Evolutionary conservation across 306 rosid genomes (phyloP).

Genomic region (Rosa chinensis): DNA sequence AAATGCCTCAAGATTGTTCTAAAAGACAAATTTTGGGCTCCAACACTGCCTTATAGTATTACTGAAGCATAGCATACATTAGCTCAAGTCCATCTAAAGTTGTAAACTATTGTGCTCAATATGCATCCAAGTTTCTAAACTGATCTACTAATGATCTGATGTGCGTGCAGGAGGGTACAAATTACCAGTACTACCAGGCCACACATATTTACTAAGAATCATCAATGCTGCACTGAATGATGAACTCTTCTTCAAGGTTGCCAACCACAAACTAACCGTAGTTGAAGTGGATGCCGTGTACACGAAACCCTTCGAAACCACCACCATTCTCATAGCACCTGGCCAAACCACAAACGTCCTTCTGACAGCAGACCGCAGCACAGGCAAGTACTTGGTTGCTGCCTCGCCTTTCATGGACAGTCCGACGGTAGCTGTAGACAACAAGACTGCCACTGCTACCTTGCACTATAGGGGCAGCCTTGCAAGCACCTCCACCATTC

Average conservation of each 20-base stretch:
- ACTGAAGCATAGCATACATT: background rate
- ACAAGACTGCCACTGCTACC: constrained; percentile 63
- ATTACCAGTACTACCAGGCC: constrained; percentile 48
- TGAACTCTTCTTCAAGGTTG: constrained; percentile 80
- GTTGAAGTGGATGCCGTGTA: constrained; percentile 84
- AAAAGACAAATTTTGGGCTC: background rate
- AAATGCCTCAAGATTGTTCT: background rate
- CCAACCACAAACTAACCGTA: constrained; percentile 62
- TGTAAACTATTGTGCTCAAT: background rate
- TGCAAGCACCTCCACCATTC: constrained; percentile 40
- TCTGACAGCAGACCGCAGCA: constrained; percentile 36
- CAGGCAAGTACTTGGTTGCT: constrained; percentile 58
- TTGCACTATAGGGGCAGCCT: constrained; percentile 50
- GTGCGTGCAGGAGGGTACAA: constrained; percentile 45
- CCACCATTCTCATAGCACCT: constrained; percentile 71
- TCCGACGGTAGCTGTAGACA: constrained; percentile 55
- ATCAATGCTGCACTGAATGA: constrained; percentile 89
- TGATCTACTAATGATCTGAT: background rate
- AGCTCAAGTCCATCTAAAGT: background rate
- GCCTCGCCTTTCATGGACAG: constrained; percentile 78
- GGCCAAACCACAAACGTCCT: constrained; percentile 91
- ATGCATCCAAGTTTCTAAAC: background rate
- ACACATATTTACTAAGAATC: constrained; percentile 66
- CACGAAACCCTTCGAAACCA: constrained; percentile 71
- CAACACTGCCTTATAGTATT: background rate